These are phyloP conservation scores for Fusarium decemcellulare DNA, from an alignment of 2,329 filamentous ascomycete genomes.

Conservation along the genomic window DNA sequence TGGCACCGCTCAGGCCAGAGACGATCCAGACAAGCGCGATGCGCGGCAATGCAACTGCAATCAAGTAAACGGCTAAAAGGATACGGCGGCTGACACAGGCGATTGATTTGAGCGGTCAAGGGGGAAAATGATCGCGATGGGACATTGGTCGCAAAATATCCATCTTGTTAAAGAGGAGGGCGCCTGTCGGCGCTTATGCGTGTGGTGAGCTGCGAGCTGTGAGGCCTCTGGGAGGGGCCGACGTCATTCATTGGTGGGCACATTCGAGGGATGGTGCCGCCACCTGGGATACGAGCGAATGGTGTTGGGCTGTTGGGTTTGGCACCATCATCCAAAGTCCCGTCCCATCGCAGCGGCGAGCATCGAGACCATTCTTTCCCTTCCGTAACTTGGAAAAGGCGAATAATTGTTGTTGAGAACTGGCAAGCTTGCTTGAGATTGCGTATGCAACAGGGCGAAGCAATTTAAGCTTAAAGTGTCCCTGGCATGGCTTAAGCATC, in stretches of 20 bases:
- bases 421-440: conserved; percentile 21
- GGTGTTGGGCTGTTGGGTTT: conserved; percentile 14
- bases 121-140: conserved; percentile 9
- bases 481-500: conserved; percentile 11
- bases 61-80: conserved; percentile 4
- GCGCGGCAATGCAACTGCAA: conserved; percentile 28
- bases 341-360: background rate
- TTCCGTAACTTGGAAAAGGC: background rate
- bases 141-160: conserved; percentile 22
- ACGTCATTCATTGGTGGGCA: conserved; percentile 44
- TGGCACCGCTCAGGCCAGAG: conserved; percentile 26
- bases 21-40: conserved; percentile 42
- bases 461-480: conserved; percentile 36
- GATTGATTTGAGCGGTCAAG: conserved; percentile 30
- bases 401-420: conserved; percentile 1
- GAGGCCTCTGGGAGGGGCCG: conserved; percentile 44
- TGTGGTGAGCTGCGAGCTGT: conserved; percentile 35
- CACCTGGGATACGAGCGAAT: conserved; percentile 20
- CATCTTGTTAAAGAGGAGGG: conserved; percentile 30
- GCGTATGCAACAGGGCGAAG: conserved; percentile 37
- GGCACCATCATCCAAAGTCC: conserved; percentile 6
- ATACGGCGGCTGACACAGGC: conserved; percentile 24
- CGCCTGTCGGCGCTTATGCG: conserved; percentile 46
- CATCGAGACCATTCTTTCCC: conserved; percentile 1
- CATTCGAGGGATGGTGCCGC: conserved; percentile 26